Conservation (phyloP, 1,284 basidiomycete species). For the Afroboletus lepidellus region DNA sequence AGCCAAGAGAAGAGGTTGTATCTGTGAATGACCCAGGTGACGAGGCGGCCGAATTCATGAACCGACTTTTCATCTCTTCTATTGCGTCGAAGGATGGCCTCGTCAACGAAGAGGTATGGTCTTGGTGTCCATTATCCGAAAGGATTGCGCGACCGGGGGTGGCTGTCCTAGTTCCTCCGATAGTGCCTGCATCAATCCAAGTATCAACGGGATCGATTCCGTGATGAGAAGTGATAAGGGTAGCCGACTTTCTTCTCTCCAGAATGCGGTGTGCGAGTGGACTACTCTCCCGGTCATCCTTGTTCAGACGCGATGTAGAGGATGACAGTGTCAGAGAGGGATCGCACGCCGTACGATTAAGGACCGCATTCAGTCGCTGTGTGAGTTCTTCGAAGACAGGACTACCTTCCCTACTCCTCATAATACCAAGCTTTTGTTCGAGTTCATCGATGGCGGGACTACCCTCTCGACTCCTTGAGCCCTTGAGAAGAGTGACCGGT, state of each 20-base stretch:
- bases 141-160: conserved; percentile 3
- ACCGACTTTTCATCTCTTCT: conserved; percentile 63
- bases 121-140: conserved; percentile 10
- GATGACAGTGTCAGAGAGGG: conserved; percentile 14
- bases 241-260: conserved; percentile 22
- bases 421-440: conserved; percentile 54
- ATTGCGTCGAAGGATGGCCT: conserved; percentile 50
- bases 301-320: conserved; percentile 6
- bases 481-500: conserved; percentile 39
- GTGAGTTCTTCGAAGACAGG: conserved; percentile 60
- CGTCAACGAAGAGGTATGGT: conserved; percentile 27
- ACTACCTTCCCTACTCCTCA: conserved; percentile 57
- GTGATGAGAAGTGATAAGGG: conserved; percentile 4
- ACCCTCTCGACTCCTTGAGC: conserved; percentile 43
- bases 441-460: conserved; percentile 58
- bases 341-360: conserved; percentile 37
- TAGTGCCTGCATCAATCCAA: conserved; percentile 3
- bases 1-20: conserved; percentile 15
- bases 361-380: conserved; percentile 48
- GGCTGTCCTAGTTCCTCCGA: conserved; percentile 3
- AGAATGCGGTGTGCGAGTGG: conserved; percentile 32
- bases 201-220: conserved; percentile 4
- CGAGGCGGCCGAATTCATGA: conserved; percentile 40
- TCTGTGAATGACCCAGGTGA: conserved; percentile 30
- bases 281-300: conserved; percentile 28